Conservation (phyloP, 495 filamentous ascomycete species). For the Penicillium silybi region DNA sequence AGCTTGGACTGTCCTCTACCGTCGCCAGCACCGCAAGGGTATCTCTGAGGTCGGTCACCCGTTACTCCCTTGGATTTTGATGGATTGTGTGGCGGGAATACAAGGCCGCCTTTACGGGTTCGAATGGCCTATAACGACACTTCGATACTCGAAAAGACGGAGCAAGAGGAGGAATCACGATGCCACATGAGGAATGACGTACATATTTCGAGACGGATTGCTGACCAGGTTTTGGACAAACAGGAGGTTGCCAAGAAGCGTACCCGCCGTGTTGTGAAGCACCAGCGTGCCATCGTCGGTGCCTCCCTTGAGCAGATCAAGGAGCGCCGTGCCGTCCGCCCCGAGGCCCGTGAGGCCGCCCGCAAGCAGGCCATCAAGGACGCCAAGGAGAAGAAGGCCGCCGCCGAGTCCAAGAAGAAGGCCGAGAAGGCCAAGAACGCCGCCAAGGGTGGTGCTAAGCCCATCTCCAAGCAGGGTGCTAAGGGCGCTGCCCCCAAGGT, state of each 20-base stretch:
- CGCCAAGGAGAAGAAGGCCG: constrained; percentile 95
- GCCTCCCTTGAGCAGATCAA: constrained; percentile 99
- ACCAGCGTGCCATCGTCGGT: constrained; percentile 98
- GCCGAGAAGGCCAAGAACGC: constrained; percentile 97
- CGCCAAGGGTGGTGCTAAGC: constrained; percentile 65
- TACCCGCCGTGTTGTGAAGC: constrained; percentile 95
- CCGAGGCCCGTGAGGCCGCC: constrained; percentile 90
- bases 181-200: constrained; percentile 3
- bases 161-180: constrained; percentile 17
- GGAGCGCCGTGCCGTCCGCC: constrained; percentile 89
- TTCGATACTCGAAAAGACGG: constrained; percentile 5
- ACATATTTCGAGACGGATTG: constrained; percentile 11
- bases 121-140: constrained; percentile 1
- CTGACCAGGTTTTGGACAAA: constrained; percentile 42
- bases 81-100: constrained; percentile 11
- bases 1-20: constrained; percentile 96
- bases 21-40: constrained; percentile 99
- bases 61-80: constrained; percentile 21
- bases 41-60: constrained; percentile 89
- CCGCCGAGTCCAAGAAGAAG: constrained; percentile 88
- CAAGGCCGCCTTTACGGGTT: constrained; percentile 2
- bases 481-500: constrained; percentile 88
- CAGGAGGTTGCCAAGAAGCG: constrained; percentile 99
- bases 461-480: constrained; percentile 93
- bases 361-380: constrained; percentile 89